Percentiles rank a stretch among this genome's conserved stretches.
phyloP scores from a whole-genome alignment of 208 protist species.

The Leishmania lainsoni region DNA sequence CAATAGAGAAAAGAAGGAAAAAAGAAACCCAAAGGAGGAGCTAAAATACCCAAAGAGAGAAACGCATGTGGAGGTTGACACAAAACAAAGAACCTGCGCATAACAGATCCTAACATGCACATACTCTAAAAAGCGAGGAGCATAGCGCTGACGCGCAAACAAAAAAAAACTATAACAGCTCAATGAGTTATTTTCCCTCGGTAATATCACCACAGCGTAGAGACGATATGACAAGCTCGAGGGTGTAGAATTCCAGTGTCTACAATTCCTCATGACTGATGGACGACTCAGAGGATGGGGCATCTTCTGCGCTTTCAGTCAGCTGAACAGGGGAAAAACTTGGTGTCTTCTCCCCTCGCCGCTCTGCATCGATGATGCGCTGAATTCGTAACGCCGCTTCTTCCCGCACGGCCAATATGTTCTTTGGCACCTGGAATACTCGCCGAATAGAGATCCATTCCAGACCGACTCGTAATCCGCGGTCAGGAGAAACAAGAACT shows the following conservation, averaged over 20 bases:
- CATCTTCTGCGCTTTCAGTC: background rate
- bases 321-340: slow-evolving; percentile 19
- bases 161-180: background rate
- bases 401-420: slow-evolving; percentile 37
- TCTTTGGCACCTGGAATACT: slow-evolving; percentile 48
- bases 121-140: background rate
- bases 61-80: background rate
- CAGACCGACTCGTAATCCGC: slow-evolving; percentile 34
- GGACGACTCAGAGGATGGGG: slow-evolving; percentile 2
- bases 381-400: slow-evolving; percentile 20
- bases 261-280: background rate
- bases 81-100: background rate
- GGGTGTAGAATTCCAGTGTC: background rate
- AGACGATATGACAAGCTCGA: background rate
- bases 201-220: background rate
- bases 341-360: slow-evolving; percentile 22
- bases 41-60: background rate
- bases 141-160: background rate
- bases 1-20: background rate
- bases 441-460: slow-evolving; percentile 51
- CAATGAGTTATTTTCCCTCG: background rate
- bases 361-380: slow-evolving; percentile 30
- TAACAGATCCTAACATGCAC: background rate
- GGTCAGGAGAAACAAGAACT: slow-evolving; percentile 56
- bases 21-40: background rate